Base-by-base conservation (phyloP, 306 rosid species). In the Canavalia gladiata region DNA sequence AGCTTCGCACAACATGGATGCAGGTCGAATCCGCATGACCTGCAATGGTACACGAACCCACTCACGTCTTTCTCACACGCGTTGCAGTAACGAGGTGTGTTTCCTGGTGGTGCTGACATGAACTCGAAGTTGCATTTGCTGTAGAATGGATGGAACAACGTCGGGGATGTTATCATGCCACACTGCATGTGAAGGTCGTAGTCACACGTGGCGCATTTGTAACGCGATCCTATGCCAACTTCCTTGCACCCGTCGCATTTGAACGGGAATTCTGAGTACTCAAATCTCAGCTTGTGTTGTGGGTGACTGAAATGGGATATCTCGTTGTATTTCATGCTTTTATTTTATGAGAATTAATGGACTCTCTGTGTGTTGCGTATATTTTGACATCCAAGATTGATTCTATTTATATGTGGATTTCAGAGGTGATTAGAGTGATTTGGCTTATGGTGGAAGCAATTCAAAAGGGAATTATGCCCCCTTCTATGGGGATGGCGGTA, bases 1-100 rank as follows among this genome's bases (percentile, higher is more conserved):
- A 95, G 98, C 91, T 95, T 95, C 2, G 98, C 97, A 56, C 99
- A 95, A 46, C 99, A 95, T 0, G 98, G 99, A 86, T 95, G 99
- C 13, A 95, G 94, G 50, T 95, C 98, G 51, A 89, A 95, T 0
- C 98, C 98, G 10, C 98, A 95, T 0, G 90, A 45, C 1, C 60
- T 80, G 89, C 99, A 95, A 62, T 95, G 99, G 86, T 95, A 95
- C 4, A 91, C 55, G 41, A 93, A 95, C 2, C 99, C 99, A 0
- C 75, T 84, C 25, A 93, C 81, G 71, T 88, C 97, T 74, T 95
- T 95, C 80, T 91, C 94, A 29, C 99, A 95, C 2, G 97, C 99
- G 50, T 95, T 95, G 94, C 99, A 95, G 82, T 60, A 91, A 33
- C 98, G 96, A 0, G 91, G 82, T 0, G n/a, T 33, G 78, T 88